Evolutionary conservation across 495 filamentous ascomycete genomes (phyloP), one percentile per base, ranked within the genome.

Genomic region (Neurospora sp.): DNA sequence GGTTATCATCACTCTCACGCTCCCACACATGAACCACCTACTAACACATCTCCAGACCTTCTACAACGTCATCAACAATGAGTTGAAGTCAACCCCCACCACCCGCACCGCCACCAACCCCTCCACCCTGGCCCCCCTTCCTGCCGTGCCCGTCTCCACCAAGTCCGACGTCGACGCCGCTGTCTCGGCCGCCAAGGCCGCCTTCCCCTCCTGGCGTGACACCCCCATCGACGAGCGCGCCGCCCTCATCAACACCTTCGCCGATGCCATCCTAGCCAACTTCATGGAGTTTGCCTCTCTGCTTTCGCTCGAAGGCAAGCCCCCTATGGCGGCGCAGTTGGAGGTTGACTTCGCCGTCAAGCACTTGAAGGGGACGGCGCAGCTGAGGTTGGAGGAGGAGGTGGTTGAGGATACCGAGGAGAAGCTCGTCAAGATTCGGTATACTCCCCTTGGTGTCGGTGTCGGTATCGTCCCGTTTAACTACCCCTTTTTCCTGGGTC

Each of bases 381-480:
- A 19, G 9, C 40, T 71, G 39, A 48, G 71, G 45, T 31, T 78
- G n/a, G 5, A 48, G 1, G 77, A 78, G 21, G 73, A 74, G 48
- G 70, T 75, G 1, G 31, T 77, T n/a, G 70, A 87, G 70, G 88
- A 90, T 39, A 86, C 82, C 70, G 85, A 85, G 24, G 83, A 83
- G 6, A 74, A 78, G 39, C 81, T 79, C 69, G 81, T 88, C 70
- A 76, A 88, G 37, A 83, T 83, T 9, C 86, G 85, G 0, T 83
- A 89, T 77, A 74, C 78, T 15, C 88, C 88, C 0, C 81, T 89
- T 42, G 88, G 88, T 42, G 82, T 88, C 10, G 82, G 84, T 21
- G 86, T 76, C 34, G 88, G 84, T 71, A 89, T 90, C 73, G 81
- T 83, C 54, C 89, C 90, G 0, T 92, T 89, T 87, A 92, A 91